Percentiles rank a stretch among this genome's conserved stretches.
Conservation (phyloP, 345 rosid species). For the Linum tenue region DNA sequence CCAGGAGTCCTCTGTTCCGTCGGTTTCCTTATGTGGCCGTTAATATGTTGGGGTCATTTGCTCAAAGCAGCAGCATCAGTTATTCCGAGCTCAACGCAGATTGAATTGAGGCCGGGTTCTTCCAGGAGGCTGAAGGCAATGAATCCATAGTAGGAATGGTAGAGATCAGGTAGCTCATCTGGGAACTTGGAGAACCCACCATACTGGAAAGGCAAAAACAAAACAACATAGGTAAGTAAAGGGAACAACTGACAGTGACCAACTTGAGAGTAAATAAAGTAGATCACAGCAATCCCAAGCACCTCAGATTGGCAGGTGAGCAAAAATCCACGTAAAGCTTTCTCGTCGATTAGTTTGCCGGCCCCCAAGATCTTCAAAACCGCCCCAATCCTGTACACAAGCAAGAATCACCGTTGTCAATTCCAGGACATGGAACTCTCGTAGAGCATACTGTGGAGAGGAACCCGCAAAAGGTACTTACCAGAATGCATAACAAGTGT, state of each 20-base stretch:
- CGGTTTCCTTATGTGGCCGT: too few species aligned
- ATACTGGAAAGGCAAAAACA: slow-evolving; percentile 32
- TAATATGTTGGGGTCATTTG: slow-evolving; percentile 17
- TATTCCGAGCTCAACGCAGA: slow-evolving; percentile 62
- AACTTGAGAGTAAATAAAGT: neutral
- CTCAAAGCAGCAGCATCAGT: slow-evolving; percentile 35
- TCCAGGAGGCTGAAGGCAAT: slow-evolving; percentile 82
- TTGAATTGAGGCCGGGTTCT: slow-evolving; percentile 52
- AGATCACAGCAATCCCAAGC: slow-evolving; percentile 12
- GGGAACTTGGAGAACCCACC: slow-evolving; percentile 86
- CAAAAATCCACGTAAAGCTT: slow-evolving; percentile 53
- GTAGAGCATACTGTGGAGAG: neutral
- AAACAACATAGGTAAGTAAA: slow-evolving; percentile 7
- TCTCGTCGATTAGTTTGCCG: slow-evolving; percentile 41
- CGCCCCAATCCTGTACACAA: slow-evolving; percentile 59
- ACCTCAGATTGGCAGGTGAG: slow-evolving; percentile 80
- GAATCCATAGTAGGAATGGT: slow-evolving; percentile 74
- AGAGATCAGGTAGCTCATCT: slow-evolving; percentile 53
- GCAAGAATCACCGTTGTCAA: slow-evolving; percentile 1
- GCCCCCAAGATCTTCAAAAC: slow-evolving; percentile 65
- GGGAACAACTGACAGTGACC: neutral
- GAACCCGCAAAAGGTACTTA: slow-evolving; percentile 19
- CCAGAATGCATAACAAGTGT: slow-evolving; percentile 98
- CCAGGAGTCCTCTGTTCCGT: too few species aligned
- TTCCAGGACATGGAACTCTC: slow-evolving; percentile 1